Evolutionary conservation across 164 flowering plant genomes (phyloP), one percentile per base, ranked within the genome.

Genomic region (Saururus chinensis): DNA sequence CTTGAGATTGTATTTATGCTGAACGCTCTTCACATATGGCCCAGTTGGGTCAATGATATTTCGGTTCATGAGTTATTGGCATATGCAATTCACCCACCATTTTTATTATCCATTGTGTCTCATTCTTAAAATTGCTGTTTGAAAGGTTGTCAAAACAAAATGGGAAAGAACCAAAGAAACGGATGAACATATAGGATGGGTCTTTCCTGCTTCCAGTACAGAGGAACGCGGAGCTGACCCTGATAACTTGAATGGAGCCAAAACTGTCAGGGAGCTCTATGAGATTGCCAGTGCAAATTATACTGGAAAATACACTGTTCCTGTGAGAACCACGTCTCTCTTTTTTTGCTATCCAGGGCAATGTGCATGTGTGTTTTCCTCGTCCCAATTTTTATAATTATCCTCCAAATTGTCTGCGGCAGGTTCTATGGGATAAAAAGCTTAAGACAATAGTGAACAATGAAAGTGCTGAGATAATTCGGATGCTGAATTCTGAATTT

Each of bases 101-200:
- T 53, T 4, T 12, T 22, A 42, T 11, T 40, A 21, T 19, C 19
- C 20, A 25, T 40, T 62, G 21, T 51, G 4, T 53, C 19, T 53
- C 21, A 20, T 53, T 22, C 26, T 37, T 62, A 62, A 51, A 24
- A 52, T 57, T 45, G 45, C 12, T 20, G 17, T 49, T 68, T 23
- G 10, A 60, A 79, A 90, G 98, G 68, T 87, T 21, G 95, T 88
- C 41, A 88, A 87, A 49, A 86, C 99, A 13, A 80, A 70, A 70
- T 90, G 95, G 92, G 92, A 68, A 73, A 83, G 82, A 73, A 93
- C 96, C 30, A 90, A 81, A 60, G 93, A 87, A 26, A 75, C 62
- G 57, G 99, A 93, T 74, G 88, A 85, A 54, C 97, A 90, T 70
- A 83, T 81, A 88, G 99, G 99, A 53, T 93, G 97, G 99, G 85